Base-by-base conservation (phyloP, 352 stramenopile species). In the Phytophthora megakarya region DNA sequence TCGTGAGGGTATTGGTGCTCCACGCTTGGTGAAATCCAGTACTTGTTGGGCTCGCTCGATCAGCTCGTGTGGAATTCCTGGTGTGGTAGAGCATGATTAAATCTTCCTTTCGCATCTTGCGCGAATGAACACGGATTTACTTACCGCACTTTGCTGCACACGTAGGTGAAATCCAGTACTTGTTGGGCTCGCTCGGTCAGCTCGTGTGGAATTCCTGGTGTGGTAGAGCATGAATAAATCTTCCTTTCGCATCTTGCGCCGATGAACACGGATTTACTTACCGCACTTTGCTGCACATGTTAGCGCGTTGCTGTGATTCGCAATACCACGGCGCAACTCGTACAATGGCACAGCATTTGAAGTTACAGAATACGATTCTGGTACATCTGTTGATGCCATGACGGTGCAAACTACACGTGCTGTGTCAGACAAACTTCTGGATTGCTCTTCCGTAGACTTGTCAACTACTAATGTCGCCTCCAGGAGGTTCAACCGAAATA, bases 251-350 rank as follows among this genome's bases (percentile, higher is more conserved):
- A 25, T 16, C n/a, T n/a, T n/a, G n/a, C n/a, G n/a, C n/a, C n/a
- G n/a, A n/a, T n/a, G n/a, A n/a, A n/a, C n/a, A n/a, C n/a, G n/a
- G n/a, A n/a, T n/a, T n/a, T 28, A 64, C 64, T 30, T 66, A 93
- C 87, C 87, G 28, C 79, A 91, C 30, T 79, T 74, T 28, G 72
- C 46, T 44, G 85, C 87, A 55, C 85, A 96, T 5, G 69, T 61
- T 44, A 96, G 70, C 10, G 82, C 87, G 50, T 93, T 93, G 61
- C 87, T 96, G 21, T 83, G 74, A 4, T 51, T 76, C 3, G 87
- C 86, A 4, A 90, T 78, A 13, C 87, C 87, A 53, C 66, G 39
- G 0, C 70, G 72, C 16, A 93, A 46, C 38, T 94, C 83, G 35
- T 86, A 91, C 3, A 96, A 59, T 2, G 87, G 80, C 54, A 67